These are phyloP conservation scores for Polyporus tsugae DNA, from an alignment of 1,284 basidiomycete species.

Conservation along the genomic window DNA sequence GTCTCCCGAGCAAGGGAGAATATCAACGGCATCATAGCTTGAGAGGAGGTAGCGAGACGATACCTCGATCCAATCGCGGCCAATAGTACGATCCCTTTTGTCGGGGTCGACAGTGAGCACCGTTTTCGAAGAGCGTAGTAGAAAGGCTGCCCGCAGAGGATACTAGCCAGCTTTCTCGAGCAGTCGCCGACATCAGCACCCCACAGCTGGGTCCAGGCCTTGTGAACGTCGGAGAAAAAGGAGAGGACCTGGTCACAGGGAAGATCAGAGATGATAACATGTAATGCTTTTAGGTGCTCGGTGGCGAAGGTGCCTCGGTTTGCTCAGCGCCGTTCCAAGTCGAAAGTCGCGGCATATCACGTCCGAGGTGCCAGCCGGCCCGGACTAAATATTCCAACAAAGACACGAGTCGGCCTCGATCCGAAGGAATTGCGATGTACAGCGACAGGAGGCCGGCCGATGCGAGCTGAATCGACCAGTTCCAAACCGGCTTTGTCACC, in stretches of 20 bases:
- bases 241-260: neutral
- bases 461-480: neutral
- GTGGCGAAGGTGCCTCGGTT: slow-evolving; percentile 23
- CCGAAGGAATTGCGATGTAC: too few species aligned
- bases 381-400: slow-evolving; percentile 8
- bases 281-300: slow-evolving; percentile 3
- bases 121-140: neutral
- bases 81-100: neutral
- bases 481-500: slow-evolving; percentile 4
- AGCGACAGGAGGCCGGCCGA: neutral
- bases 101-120: neutral
- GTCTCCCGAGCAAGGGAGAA: neutral
- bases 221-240: neutral
- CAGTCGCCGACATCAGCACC: neutral
- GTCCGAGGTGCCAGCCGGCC: slow-evolving; percentile 12
- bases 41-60: neutral
- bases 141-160: neutral
- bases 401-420: too few species aligned
- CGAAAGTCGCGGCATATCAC: slow-evolving; percentile 12
- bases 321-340: slow-evolving; percentile 27
- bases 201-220: neutral
- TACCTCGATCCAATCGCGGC: neutral
- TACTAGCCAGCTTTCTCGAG: neutral
- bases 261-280: neutral
- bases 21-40: neutral